phyloP scores from a whole-genome alignment of 2,329 filamentous ascomycete species.

The Clonostachys rosea region DNA sequence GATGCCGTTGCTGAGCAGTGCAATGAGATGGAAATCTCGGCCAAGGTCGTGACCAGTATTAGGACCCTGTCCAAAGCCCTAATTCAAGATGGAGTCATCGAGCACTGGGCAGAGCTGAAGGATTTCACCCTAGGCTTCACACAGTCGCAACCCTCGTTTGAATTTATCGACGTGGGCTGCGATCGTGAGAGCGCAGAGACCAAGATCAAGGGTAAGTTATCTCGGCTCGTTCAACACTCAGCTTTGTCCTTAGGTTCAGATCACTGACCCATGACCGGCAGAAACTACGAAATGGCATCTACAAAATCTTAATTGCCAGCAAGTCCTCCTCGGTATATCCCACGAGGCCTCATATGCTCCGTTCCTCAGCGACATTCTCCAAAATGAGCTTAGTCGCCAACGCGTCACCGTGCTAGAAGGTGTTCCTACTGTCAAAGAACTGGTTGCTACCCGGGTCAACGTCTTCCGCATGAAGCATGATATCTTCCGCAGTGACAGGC shows the following conservation, averaged over 20 bases:
- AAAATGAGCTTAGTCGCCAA: constrained; percentile 31
- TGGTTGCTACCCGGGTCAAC: constrained; percentile 38
- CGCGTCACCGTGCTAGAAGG: constrained; percentile 53
- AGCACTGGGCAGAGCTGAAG: constrained; percentile 37
- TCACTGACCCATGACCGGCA: constrained; percentile 12
- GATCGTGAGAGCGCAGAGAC: constrained; percentile 54
- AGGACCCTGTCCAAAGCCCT: constrained; percentile 43
- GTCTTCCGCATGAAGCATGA: constrained; percentile 37
- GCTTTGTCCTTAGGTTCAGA: no score
- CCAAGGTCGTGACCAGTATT: constrained; percentile 53
- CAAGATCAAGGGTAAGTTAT: constrained; percentile 51
- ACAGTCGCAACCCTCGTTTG: constrained; percentile 52
- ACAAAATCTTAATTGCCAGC: constrained; percentile 55
- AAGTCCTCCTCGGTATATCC: constrained; percentile 56
- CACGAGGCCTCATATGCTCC: constrained; percentile 58
- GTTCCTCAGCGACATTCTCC: constrained; percentile 50
- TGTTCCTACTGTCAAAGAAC: constrained; percentile 41
- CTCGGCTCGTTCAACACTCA: not conserved
- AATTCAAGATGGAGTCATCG: constrained; percentile 39
- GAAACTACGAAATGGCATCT: constrained; percentile 53
- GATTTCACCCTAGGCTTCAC: constrained; percentile 59
- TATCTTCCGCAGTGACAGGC: constrained; percentile 51
- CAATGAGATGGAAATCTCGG: constrained; percentile 47
- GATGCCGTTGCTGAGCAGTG: constrained; percentile 41
- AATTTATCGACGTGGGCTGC: constrained; percentile 59